A percentile compares a stretch with the other conserved stretches of the same genome.
Evolutionary conservation across 345 rosid genomes (phyloP).

Genomic region (Capsella bursapastoris): DNA sequence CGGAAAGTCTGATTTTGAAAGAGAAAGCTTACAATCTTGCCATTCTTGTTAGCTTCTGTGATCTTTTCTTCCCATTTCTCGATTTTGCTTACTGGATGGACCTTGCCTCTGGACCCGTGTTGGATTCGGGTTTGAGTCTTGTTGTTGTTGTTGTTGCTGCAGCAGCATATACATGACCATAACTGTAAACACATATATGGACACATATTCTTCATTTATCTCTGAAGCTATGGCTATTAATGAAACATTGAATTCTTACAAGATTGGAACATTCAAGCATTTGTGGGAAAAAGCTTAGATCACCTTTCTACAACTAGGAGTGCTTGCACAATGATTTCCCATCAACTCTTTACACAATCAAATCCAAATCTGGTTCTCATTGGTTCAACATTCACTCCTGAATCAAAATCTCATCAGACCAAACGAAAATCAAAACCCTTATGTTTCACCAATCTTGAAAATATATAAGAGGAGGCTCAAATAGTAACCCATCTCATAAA

Average conservation of each 20-base stretch:
- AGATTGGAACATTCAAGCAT: neutral
- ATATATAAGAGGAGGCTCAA: neutral
- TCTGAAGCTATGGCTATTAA: constrained; percentile 10
- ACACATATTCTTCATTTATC: constrained; percentile 7
- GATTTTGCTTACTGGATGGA: constrained; percentile 51
- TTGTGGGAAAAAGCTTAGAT: neutral
- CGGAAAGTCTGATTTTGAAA: neutral
- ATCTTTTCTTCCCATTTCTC: constrained; percentile 68
- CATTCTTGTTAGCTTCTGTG: constrained; percentile 59
- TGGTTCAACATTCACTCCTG: constrained; percentile 25
- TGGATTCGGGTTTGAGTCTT: constrained; percentile 41
- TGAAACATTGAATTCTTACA: constrained; percentile 12
- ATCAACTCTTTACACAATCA: constrained; percentile 34
- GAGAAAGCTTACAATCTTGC: constrained; percentile 57
- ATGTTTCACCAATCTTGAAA: neutral
- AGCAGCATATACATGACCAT: constrained; percentile 44
- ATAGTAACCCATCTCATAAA: neutral
- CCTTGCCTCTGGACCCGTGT: constrained; percentile 51
- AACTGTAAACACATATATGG: constrained; percentile 35
- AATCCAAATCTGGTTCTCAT: constrained; percentile 20
- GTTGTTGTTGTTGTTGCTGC: constrained; percentile 32
- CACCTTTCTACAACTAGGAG: constrained; percentile 40
- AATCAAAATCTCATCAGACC: constrained; percentile 8
- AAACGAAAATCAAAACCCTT: constrained; percentile 31
- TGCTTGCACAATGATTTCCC: constrained; percentile 36